Percentiles rank a stretch among this genome's conserved stretches.
phyloP scores from a whole-genome alignment of 345 rosid genomes.

The Sonneratia caseolaris region DNA sequence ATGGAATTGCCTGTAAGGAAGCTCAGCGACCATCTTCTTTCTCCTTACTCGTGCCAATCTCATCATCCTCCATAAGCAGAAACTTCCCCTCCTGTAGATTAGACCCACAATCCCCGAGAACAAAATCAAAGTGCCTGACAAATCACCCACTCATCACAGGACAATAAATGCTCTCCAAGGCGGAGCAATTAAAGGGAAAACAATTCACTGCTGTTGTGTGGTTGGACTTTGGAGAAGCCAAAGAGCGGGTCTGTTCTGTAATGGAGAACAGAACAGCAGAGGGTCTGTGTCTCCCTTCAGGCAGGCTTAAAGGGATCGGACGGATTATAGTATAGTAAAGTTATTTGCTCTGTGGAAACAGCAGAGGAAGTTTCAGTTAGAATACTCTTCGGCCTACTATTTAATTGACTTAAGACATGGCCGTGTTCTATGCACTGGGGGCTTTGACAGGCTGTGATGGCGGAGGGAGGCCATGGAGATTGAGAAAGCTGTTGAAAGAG shows the following conservation, averaged over 20 bases:
- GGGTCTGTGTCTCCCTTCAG: not conserved
- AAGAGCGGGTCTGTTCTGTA: not conserved
- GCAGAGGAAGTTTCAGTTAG: slow-evolving; percentile 27
- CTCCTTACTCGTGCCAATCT: slow-evolving; percentile 25
- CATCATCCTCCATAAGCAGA: slow-evolving; percentile 25
- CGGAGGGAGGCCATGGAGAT: slow-evolving; percentile 10
- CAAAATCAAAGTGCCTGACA: not conserved
- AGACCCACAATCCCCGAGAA: not conserved
- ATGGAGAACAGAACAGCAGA: not conserved
- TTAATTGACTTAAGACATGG: not conserved
- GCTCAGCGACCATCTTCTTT: slow-evolving; percentile 44
- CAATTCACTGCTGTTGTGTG: not conserved
- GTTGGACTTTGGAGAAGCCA: not conserved
- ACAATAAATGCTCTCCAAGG: not conserved
- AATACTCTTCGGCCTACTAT: slow-evolving; percentile 1
- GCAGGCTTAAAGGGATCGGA: not conserved
- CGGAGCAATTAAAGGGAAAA: not conserved
- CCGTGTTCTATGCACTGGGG: slow-evolving; percentile 21
- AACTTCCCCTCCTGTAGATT: not conserved
- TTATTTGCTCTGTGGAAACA: slow-evolving; percentile 28
- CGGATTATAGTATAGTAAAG: not conserved
- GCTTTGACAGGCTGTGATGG: slow-evolving; percentile 75
- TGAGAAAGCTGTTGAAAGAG: too few relatives aligned
- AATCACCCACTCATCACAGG: not conserved
- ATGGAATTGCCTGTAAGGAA: slow-evolving; percentile 19